phyloP scores from a whole-genome alignment of 352 stramenopile species.

The Phytopythium montanum region DNA sequence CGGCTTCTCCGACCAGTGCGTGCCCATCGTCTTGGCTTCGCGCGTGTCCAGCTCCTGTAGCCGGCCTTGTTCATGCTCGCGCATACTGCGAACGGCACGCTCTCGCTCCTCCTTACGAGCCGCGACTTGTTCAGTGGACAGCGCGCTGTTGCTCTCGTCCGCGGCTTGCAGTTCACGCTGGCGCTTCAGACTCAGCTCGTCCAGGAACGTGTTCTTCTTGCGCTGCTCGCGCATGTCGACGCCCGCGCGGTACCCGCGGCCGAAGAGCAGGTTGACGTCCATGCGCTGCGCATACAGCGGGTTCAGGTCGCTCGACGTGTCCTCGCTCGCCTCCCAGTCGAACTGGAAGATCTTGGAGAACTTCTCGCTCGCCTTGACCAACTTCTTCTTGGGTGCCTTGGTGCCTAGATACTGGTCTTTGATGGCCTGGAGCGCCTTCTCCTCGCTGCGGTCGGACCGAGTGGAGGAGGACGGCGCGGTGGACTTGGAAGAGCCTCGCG shows the following conservation, averaged over 20 bases:
- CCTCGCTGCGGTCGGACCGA: conserved; percentile 37
- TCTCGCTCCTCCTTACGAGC: conserved; percentile 68
- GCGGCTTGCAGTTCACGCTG: conserved; percentile 74
- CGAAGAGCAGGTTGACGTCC: conserved; percentile 90
- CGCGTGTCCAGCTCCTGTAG: conserved; percentile 65
- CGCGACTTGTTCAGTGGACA: conserved; percentile 59
- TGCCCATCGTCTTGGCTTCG: conserved; percentile 71
- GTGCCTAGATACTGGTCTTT: conserved; percentile 91
- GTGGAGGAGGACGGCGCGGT: conserved; percentile 11
- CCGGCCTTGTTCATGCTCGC: conserved; percentile 50
- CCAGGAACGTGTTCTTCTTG: conserved; percentile 88
- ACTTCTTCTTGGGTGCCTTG: conserved; percentile 83
- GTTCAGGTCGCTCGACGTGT: conserved; percentile 90
- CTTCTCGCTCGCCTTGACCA: conserved; percentile 92
- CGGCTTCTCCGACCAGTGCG: conserved; percentile 94
- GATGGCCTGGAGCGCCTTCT: conserved; percentile 77
- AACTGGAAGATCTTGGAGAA: conserved; percentile 94
- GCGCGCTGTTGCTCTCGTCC: conserved; percentile 57
- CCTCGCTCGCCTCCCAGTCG: conserved; percentile 91
- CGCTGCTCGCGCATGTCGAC: conserved; percentile 93
- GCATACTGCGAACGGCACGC: conserved; percentile 65
- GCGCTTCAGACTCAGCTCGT: conserved; percentile 82
- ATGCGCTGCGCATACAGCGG: conserved; percentile 88
- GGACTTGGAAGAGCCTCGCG: neutral
- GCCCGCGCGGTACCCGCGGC: conserved; percentile 90